These are phyloP conservation scores for Hypoxylon sp. DNA, from an alignment of 2,329 filamentous ascomycete genomes.

Conservation along the genomic window DNA sequence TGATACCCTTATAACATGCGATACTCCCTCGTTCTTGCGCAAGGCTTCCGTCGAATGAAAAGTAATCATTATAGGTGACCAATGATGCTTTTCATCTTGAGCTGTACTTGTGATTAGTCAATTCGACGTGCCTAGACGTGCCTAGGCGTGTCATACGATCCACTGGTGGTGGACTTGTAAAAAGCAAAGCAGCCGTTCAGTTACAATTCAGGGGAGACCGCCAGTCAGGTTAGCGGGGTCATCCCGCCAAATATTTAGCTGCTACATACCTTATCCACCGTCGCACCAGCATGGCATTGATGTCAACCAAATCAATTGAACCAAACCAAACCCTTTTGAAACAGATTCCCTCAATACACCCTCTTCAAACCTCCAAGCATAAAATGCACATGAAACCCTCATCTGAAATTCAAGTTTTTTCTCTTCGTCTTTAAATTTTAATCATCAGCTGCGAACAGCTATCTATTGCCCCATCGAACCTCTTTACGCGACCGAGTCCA, in stretches of 20 bases:
- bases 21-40: neutral
- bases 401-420: constrained; percentile 1
- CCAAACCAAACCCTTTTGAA: constrained; percentile 31
- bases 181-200: neutral
- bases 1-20: constrained; percentile 35
- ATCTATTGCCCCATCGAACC: neutral
- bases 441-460: neutral
- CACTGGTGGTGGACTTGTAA: constrained; percentile 11
- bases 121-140: constrained; percentile 16
- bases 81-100: constrained; percentile 7
- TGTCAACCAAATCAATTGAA: constrained; percentile 34
- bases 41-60: constrained; percentile 6
- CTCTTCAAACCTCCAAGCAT: constrained; percentile 18
- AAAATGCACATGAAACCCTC: constrained; percentile 6
- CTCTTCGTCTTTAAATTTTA: neutral
- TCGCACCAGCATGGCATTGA: constrained; percentile 20
- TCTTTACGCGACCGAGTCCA: constrained; percentile 10
- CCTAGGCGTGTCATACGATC: constrained; percentile 5
- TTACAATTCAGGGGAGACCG: constrained; percentile 20
- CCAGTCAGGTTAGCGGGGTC: neutral
- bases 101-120: constrained; percentile 33
- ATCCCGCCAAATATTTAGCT: neutral
- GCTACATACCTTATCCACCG: constrained; percentile 6
- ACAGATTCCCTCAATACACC: constrained; percentile 24
- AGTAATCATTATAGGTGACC: constrained; percentile 4